Evolutionary conservation across 2,329 filamentous ascomycete genomes (phyloP), one percentile per base, ranked within the genome.

Genomic region (Oidium heveae): DNA sequence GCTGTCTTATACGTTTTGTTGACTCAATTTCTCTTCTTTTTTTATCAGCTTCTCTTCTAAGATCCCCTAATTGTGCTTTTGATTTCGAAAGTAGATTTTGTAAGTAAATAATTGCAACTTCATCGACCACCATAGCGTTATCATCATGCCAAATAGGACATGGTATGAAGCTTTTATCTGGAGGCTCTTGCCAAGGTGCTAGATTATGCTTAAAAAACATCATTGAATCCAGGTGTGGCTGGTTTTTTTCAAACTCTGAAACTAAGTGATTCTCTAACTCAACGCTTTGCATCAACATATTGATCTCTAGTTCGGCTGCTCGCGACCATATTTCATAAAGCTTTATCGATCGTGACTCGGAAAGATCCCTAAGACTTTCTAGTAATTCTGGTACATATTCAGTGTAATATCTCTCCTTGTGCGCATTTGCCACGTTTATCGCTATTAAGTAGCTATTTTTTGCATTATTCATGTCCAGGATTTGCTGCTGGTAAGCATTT

Each of bases 141-240:
- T 95, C 87, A 62, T 98, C 93, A 63, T 95, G 83, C 91, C 93
- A 98, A 32, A 98, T 84, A 0, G 91, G 89, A 65, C 88, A 94
- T 0, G 91, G 84, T 67, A 98, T 91, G 62, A 98, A 98, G 12
- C 71, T 72, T 67, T 91, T 84, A 68, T 95, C 83, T 0, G 76
- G 63, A 0, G 91, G 91, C 63, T 96, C 89, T 63, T 86, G 80
- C 74, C 85, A 94, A 53, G 75, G 70, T 24, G 77, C 76, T 61
- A 84, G 79, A 64, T 98, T 98, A 70, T 98, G 91, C 58, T 84
- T 81, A 56, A 94, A 80, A 67, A 95, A 98, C 91, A 98, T 98
- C 74, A 94, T 86, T 20, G 87, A 94, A 68, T 98, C 93, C 43
- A 98, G 75, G 49, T 83, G 75, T 10, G 91, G 91, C 58, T 84